Percentiles rank a stretch among this genome's conserved stretches.
These are phyloP conservation scores for Grosmannia huntii DNA, from an alignment of 2,329 filamentous ascomycete genomes.

Conservation along the genomic window DNA sequence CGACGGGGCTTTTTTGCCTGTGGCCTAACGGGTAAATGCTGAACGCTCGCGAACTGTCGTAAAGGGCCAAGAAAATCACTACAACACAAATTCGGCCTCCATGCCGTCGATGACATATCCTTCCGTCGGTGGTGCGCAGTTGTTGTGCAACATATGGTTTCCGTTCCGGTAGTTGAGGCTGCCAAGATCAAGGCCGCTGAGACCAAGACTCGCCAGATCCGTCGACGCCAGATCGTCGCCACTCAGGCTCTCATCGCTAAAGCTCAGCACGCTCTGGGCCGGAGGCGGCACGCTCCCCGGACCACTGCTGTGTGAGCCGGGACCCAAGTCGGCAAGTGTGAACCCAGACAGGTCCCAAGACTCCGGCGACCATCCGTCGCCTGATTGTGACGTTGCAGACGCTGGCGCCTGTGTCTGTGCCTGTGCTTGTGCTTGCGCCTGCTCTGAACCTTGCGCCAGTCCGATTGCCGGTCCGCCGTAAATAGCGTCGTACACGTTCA, in stretches of 20 bases:
- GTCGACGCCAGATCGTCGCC: constrained; percentile 38
- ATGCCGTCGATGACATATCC: constrained; percentile 27
- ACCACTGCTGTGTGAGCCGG: constrained; percentile 3
- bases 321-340: constrained; percentile 32
- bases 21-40: neutral
- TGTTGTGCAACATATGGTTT: constrained; percentile 6
- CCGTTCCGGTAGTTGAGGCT: constrained; percentile 24
- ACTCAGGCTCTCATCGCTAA: constrained; percentile 46
- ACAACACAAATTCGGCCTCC: constrained; percentile 21
- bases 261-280: constrained; percentile 40
- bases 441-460: constrained; percentile 20
- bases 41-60: neutral
- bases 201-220: constrained; percentile 29
- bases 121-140: constrained; percentile 11
- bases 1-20: no score
- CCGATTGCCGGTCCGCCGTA: constrained; percentile 52
- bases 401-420: constrained; percentile 20
- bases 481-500: constrained; percentile 76
- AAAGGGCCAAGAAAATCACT: neutral
- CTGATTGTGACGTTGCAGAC: constrained; percentile 20
- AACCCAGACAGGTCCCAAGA: constrained; percentile 41
- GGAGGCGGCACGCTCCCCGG: constrained; percentile 22
- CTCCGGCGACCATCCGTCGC: constrained; percentile 41
- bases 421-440: constrained; percentile 26
- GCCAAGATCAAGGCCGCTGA: constrained; percentile 25